A percentile compares a stretch with the other conserved stretches of the same genome.
Conservation (phyloP, 306 rosid genomes). For the Vicia sativa region DNA sequence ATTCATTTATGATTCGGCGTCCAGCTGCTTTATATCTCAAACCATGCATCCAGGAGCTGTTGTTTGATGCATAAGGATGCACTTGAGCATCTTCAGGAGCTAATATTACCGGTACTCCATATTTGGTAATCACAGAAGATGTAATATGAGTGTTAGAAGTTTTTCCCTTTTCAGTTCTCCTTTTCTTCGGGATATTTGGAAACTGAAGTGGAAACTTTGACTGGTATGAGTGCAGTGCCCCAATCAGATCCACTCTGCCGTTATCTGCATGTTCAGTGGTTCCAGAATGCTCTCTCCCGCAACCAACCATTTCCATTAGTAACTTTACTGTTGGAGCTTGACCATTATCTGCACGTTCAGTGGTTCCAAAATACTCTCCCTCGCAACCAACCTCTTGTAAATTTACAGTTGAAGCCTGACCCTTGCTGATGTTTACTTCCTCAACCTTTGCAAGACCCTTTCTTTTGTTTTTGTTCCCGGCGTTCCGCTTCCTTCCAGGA, state of each 20-base stretch:
- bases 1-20: conserved; percentile 34
- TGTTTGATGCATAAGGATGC: conserved; percentile 43
- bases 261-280: conserved; percentile 35
- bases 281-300: conserved; percentile 41
- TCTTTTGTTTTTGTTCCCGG: conserved; percentile 31
- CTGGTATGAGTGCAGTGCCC: conserved; percentile 47
- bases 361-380: conserved; percentile 42
- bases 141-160: conserved; percentile 28
- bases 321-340: no score
- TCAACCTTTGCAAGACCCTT: conserved; percentile 35
- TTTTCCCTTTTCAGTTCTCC: conserved; percentile 53
- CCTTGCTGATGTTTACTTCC: conserved; percentile 43
- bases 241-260: conserved; percentile 43
- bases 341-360: conserved; percentile 31
- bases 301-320: no score
- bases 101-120: conserved; percentile 31
- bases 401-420: conserved; percentile 32
- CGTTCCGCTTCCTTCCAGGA: conserved; percentile 33
- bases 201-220: conserved; percentile 37
- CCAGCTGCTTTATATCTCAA: conserved; percentile 36
- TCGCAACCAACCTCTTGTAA: conserved; percentile 39
- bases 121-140: conserved; percentile 38
- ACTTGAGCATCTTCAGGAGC: conserved; percentile 37
- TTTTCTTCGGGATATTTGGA: conserved; percentile 56
- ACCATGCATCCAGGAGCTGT: conserved; percentile 39